Conservation (phyloP, 306 rosid genomes). For the Sicyos edulis region DNA sequence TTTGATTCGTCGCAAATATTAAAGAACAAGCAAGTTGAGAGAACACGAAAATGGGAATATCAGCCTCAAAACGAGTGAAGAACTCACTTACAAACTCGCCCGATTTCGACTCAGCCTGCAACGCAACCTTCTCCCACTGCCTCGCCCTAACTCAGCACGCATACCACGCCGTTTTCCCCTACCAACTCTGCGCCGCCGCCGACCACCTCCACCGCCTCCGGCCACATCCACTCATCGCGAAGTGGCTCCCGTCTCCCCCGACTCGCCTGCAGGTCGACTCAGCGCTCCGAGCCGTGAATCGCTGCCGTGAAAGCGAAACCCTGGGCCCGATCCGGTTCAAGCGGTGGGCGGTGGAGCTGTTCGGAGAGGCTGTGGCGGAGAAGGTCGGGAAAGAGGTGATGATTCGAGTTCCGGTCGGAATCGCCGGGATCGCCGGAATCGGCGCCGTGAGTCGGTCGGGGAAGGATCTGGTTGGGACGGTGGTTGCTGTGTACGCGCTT, state of each 20-base stretch:
- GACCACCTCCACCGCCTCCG: slow-evolving; percentile 48
- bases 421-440: slow-evolving; percentile 60
- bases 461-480: slow-evolving; percentile 42
- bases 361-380: slow-evolving; percentile 40
- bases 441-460: slow-evolving; percentile 50
- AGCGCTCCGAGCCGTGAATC: slow-evolving; percentile 39
- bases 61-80: slow-evolving; percentile 57
- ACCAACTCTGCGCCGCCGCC: slow-evolving; percentile 66
- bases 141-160: slow-evolving; percentile 58
- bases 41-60: slow-evolving; percentile 43
- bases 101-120: slow-evolving; percentile 56
- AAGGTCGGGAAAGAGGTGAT: slow-evolving; percentile 47
- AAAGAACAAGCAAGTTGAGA: not conserved
- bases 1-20: too few relatives aligned
- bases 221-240: slow-evolving; percentile 41
- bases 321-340: slow-evolving; percentile 40
- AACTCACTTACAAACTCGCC: slow-evolving; percentile 33
- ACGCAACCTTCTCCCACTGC: slow-evolving; percentile 49
- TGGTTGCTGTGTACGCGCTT: slow-evolving; percentile 57
- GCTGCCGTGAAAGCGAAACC: not conserved
- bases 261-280: slow-evolving; percentile 53
- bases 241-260: slow-evolving; percentile 61
- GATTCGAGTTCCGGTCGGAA: slow-evolving; percentile 55
- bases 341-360: slow-evolving; percentile 61
- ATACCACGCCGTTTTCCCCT: slow-evolving; percentile 57